Conservation (phyloP, 257 asterid species). For the Eustoma russellianum region DNA sequence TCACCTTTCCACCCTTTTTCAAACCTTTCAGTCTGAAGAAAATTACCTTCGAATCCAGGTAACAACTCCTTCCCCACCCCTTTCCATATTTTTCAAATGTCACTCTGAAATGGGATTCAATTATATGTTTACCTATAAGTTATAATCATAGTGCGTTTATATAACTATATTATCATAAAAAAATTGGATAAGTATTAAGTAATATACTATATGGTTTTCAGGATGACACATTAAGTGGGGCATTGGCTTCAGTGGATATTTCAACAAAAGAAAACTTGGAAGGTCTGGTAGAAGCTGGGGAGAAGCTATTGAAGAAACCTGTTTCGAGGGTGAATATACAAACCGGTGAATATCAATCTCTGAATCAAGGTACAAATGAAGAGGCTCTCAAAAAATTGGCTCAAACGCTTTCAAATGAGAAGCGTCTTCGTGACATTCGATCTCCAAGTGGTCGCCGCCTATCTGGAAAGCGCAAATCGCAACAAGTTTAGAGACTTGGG, state of each 20-base stretch:
- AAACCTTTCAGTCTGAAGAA: constrained; percentile 14
- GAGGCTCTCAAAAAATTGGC: constrained; percentile 26
- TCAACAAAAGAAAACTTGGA: constrained; percentile 33
- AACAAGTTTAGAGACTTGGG: too few relatives aligned
- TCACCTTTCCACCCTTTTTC: constrained; percentile 4
- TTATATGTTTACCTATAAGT: background rate
- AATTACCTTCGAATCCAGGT: constrained; percentile 45
- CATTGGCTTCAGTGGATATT: constrained; percentile 25
- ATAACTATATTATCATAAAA: too few relatives aligned
- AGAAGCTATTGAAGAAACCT: constrained; percentile 27
- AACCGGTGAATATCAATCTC: constrained; percentile 17
- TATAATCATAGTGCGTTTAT: too few relatives aligned
- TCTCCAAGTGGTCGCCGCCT: constrained; percentile 2
- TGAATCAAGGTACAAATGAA: constrained; percentile 27
- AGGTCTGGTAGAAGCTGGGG: constrained; percentile 26
- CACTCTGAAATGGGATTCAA: too few relatives aligned
- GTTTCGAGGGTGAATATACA: constrained; percentile 32
- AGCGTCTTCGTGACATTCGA: constrained; percentile 3
- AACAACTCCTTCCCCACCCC: background rate
- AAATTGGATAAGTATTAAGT: too few relatives aligned
- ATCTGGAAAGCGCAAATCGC: too few relatives aligned
- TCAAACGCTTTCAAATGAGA: constrained; percentile 7
- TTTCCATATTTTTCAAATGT: too few relatives aligned
- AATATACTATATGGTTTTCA: background rate
- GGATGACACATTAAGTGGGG: constrained; percentile 35